These are phyloP conservation scores for Fusarium mexicanum DNA, from an alignment of 2,329 filamentous ascomycete species.

Conservation along the genomic window DNA sequence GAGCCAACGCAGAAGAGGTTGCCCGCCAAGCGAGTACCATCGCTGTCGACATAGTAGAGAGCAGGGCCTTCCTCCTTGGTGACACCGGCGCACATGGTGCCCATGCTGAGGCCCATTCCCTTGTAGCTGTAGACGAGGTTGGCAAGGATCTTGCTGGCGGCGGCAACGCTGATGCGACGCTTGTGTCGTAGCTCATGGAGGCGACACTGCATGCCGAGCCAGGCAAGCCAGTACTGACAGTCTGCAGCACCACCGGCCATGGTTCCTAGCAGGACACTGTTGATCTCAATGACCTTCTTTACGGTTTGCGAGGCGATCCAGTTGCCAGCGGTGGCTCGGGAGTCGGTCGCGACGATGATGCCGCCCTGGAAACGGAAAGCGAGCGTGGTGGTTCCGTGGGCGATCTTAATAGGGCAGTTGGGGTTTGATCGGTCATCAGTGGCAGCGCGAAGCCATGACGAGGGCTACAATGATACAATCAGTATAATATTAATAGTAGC, in stretches of 20 bases:
- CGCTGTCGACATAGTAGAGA: constrained; percentile 96
- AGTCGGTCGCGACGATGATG: constrained; percentile 98
- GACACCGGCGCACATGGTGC: constrained; percentile 98
- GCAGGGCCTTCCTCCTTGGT: constrained; percentile 95
- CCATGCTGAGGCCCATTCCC: constrained; percentile 98
- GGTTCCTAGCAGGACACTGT: constrained; percentile 90
- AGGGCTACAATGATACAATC: constrained; percentile 66
- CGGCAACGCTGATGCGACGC: constrained; percentile 96
- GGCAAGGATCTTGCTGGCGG: constrained; percentile 96
- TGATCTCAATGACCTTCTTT: constrained; percentile 99
- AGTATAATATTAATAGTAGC: neutral
- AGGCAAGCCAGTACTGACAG: constrained; percentile 99
- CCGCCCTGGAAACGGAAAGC: constrained; percentile 98
- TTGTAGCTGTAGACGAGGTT: constrained; percentile 99
- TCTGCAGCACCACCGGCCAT: constrained; percentile 99
- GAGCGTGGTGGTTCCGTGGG: constrained; percentile 97
- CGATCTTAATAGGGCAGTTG: constrained; percentile 98
- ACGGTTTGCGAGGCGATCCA: constrained; percentile 99
- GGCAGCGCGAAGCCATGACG: constrained; percentile 93
- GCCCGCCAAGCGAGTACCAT: constrained; percentile 90
- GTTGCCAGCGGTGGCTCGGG: constrained; percentile 94
- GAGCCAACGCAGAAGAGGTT: constrained; percentile 99
- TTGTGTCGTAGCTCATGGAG: constrained; percentile 99
- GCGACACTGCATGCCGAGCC: constrained; percentile 98
- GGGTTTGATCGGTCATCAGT: constrained; percentile 98